phyloP scores from a whole-genome alignment of 75 land plant genomes.

The Pinus taeda region DNA sequence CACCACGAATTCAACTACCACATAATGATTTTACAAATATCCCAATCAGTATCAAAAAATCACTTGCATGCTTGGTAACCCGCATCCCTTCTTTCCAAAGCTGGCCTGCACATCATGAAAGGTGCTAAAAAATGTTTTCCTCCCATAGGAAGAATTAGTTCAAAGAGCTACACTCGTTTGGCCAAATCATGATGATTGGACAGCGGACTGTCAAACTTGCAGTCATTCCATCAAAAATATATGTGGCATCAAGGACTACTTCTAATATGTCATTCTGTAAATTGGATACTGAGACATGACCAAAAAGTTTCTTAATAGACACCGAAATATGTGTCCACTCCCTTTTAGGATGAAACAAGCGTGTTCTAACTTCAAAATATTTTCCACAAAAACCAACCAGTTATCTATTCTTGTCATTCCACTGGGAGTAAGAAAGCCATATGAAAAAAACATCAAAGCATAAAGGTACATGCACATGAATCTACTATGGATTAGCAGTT shows the following conservation, averaged over 20 bases:
- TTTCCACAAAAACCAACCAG: neutral
- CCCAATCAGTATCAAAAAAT: neutral
- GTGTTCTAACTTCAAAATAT: slow-evolving; percentile 1
- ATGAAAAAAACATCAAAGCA: neutral
- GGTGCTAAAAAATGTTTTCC: neutral
- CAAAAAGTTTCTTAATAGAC: neutral
- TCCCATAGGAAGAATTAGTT: neutral
- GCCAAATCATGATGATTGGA: neutral
- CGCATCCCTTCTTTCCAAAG: neutral
- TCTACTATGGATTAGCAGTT: neutral
- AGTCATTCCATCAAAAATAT: neutral
- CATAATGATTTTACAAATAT: neutral
- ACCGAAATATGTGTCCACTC: neutral
- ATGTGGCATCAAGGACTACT: neutral
- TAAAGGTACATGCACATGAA: neutral
- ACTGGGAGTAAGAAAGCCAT: neutral
- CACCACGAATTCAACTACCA: neutral
- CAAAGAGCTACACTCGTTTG: neutral
- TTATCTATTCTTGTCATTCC: neutral
- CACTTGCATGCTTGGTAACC: neutral
- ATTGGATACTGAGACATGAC: neutral
- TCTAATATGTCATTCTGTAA: neutral
- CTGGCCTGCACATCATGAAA: neutral
- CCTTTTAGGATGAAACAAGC: neutral
- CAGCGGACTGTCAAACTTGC: neutral